A percentile compares a stretch with the other conserved stretches of the same genome.
Conservation (phyloP, 2,329 filamentous ascomycete genomes). For the Aspergillus novoparasiticus region DNA sequence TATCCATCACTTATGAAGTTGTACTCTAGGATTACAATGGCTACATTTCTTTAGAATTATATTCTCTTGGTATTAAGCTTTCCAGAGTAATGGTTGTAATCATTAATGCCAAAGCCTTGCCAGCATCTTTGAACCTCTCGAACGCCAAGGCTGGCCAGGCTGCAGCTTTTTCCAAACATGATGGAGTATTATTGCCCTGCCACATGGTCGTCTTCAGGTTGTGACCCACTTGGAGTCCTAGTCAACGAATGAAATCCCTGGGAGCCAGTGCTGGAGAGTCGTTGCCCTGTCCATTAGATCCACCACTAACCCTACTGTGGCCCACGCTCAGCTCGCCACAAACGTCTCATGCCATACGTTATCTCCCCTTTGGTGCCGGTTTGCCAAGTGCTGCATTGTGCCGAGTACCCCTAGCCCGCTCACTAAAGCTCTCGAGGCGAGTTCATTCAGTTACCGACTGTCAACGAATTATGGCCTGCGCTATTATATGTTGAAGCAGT, state of each 20-base stretch:
- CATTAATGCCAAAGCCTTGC: neutral
- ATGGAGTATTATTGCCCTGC: neutral
- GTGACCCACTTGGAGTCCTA: neutral
- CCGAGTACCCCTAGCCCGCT: too few species aligned
- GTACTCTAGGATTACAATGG: neutral
- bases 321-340: neutral
- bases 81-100: fast-evolving
- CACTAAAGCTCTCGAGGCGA: too few species aligned
- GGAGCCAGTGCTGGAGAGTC: neutral
- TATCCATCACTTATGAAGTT: neutral
- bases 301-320: neutral
- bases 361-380: too few species aligned
- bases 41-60: fast-evolving
- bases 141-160: neutral
- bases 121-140: too few species aligned
- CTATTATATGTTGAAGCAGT: too few species aligned
- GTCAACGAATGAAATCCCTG: neutral
- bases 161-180: neutral
- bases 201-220: neutral
- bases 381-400: too few species aligned
- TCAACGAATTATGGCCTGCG: too few species aligned
- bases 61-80: neutral
- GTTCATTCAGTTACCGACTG: too few species aligned
- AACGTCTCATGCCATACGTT: too few species aligned
- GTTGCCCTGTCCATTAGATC: too few species aligned